Evolutionary conservation across 495 filamentous ascomycete genomes (phyloP).

Genomic region (Aspergillus avenaceus): DNA sequence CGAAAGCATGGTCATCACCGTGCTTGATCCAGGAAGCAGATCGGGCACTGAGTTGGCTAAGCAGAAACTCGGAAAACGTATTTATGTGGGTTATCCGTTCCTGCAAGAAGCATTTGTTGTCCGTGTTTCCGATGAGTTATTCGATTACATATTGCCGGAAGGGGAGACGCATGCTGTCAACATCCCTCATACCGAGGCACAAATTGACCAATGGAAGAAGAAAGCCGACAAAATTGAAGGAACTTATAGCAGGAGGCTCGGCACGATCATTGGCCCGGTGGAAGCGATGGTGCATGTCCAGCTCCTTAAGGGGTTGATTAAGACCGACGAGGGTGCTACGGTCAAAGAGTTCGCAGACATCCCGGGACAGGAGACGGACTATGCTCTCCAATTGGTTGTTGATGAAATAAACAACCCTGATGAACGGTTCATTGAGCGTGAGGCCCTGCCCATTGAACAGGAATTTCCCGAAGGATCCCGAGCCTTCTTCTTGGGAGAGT

Average conservation of each 20-base stretch:
- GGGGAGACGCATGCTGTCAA: conserved; percentile 57
- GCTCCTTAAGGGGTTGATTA: conserved; percentile 84
- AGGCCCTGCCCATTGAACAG: conserved; percentile 79
- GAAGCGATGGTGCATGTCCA: conserved; percentile 89
- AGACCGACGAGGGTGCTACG: conserved; percentile 85
- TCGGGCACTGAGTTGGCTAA: conserved; percentile 70
- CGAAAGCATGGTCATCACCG: conserved; percentile 89
- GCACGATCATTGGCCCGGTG: conserved; percentile 79
- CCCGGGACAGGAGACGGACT: conserved; percentile 87
- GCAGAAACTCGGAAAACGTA: conserved; percentile 73
- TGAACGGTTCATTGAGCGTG: conserved; percentile 84
- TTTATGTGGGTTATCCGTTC: conserved; percentile 94
- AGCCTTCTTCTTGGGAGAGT: conserved; percentile 96
- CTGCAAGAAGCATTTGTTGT: conserved; percentile 88
- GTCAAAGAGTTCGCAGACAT: conserved; percentile 90
- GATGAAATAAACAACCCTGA: conserved; percentile 90
- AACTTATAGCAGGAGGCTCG: conserved; percentile 83
- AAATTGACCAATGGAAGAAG: conserved; percentile 77
- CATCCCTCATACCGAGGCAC: conserved; percentile 68
- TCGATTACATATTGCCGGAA: conserved; percentile 72
- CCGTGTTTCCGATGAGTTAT: conserved; percentile 88
- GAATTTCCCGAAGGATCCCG: conserved; percentile 80
- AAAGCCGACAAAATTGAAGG: conserved; percentile 81
- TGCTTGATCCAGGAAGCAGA: conserved; percentile 67
- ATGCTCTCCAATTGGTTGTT: conserved; percentile 84